These are phyloP conservation scores for Colletotrichum filicis DNA, from an alignment of 2,329 filamentous ascomycete genomes.

Conservation along the genomic window DNA sequence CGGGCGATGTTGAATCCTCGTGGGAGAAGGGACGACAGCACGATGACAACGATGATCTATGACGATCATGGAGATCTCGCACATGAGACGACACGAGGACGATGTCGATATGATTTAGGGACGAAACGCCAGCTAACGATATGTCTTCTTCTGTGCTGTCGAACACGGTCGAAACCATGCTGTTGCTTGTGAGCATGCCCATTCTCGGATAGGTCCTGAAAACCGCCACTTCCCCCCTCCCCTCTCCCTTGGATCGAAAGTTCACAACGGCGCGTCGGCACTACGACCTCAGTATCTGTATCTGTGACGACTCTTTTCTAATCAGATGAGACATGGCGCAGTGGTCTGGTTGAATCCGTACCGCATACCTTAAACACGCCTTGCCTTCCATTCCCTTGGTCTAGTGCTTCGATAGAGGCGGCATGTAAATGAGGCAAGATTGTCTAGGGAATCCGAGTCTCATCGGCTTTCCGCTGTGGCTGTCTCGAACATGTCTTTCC, in stretches of 20 bases:
- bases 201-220: neutral
- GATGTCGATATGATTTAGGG: constrained; percentile 4
- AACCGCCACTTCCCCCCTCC: no score
- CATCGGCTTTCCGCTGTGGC: constrained; percentile 3
- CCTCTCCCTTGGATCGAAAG: no score
- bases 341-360: constrained; percentile 4
- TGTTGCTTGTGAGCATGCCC: constrained; percentile 4
- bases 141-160: constrained; percentile 3
- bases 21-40: constrained; percentile 19
- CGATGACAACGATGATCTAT: constrained; percentile 22
- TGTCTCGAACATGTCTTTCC: constrained; percentile 28
- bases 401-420: neutral
- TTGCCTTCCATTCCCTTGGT: neutral
- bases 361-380: neutral
- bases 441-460: constrained; percentile 6
- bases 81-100: constrained; percentile 25
- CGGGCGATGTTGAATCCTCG: constrained; percentile 12
- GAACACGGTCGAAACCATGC: neutral
- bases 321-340: constrained; percentile 25
- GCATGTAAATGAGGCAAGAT: constrained; percentile 20
- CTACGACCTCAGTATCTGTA: neutral
- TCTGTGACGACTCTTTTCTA: neutral
- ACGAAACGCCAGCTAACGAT: constrained; percentile 15
- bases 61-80: constrained; percentile 10
- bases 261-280: constrained; percentile 17